These are phyloP conservation scores for Trametes hirsuta DNA, from an alignment of 1,284 basidiomycete genomes.

Conservation along the genomic window DNA sequence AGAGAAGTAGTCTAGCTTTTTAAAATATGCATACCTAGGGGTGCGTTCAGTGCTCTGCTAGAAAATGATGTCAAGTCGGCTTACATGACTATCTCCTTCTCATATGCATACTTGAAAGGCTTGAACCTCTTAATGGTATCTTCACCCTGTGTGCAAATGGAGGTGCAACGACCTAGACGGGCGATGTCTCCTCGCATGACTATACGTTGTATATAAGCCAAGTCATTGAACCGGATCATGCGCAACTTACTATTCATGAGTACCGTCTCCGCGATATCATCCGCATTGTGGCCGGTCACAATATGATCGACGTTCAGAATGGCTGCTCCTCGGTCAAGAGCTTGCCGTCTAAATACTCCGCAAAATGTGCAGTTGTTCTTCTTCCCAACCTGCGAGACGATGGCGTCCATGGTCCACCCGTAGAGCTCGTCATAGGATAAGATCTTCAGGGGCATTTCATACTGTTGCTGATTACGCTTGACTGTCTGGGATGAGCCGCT, in stretches of 20 bases:
- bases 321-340: constrained; percentile 92
- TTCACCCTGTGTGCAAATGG: constrained; percentile 92
- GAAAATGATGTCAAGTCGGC: constrained; percentile 30
- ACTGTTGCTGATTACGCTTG: constrained; percentile 96
- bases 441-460: constrained; percentile 94
- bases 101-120: constrained; percentile 99
- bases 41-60: neutral
- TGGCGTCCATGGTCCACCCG: constrained; percentile 99
- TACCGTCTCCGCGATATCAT: constrained; percentile 98
- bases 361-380: constrained; percentile 99
- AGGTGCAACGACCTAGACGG: constrained; percentile 90
- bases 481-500: constrained; percentile 72
- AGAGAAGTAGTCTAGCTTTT: constrained; percentile 98
- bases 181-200: constrained; percentile 98
- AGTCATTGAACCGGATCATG: neutral
- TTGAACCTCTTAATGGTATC: constrained; percentile 97
- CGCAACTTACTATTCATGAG: constrained; percentile 94
- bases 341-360: constrained; percentile 95
- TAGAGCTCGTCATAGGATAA: constrained; percentile 96
- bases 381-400: constrained; percentile 92
- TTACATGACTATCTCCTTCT: constrained; percentile 99
- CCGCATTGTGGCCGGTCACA: constrained; percentile 98
- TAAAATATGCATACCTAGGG: constrained; percentile 96
- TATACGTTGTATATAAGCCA: constrained; percentile 38
- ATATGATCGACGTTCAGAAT: constrained; percentile 94